A percentile compares a stretch with the other conserved stretches of the same genome.
phyloP scores from a whole-genome alignment of 805 yeast species.

The Spathaspora passalidarum region DNA sequence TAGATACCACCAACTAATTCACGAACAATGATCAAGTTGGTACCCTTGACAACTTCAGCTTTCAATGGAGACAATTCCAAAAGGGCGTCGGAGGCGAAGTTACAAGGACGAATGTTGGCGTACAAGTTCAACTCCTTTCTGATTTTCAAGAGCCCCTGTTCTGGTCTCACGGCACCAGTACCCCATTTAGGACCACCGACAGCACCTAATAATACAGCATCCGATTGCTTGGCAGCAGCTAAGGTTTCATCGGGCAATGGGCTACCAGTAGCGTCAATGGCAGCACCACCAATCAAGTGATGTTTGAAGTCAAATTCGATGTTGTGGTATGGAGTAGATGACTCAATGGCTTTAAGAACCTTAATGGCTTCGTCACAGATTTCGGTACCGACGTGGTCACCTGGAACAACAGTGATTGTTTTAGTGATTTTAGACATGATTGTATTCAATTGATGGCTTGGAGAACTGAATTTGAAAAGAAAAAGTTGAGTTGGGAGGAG shows the following conservation, averaged over 20 bases:
- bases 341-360: conserved; percentile 76
- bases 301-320: conserved; percentile 71
- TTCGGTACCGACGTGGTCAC: conserved; percentile 97
- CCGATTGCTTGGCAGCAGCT: conserved; percentile 78
- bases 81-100: conserved; percentile 81
- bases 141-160: conserved; percentile 91
- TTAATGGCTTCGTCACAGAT: conserved; percentile 87
- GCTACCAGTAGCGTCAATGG: conserved; percentile 93
- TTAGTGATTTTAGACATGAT: conserved; percentile 32
- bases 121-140: conserved; percentile 91
- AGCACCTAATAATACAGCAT: conserved; percentile 96
- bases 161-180: conserved; percentile 93
- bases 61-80: conserved; percentile 86
- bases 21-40: conserved; percentile 89
- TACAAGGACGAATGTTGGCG: conserved; percentile 96
- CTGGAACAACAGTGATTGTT: conserved; percentile 85
- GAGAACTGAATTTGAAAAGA: not conserved
- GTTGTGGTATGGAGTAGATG: conserved; percentile 33
- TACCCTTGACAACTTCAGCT: conserved; percentile 80
- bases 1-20: conserved; percentile 98
- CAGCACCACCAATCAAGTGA: conserved; percentile 96
- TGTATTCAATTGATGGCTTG: too few relatives aligned
- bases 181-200: conserved; percentile 99
- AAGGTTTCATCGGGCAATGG: conserved; percentile 87
- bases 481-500: not conserved